Base-by-base conservation (phyloP, 257 asterid genomes). In the Primulina eburnea region DNA sequence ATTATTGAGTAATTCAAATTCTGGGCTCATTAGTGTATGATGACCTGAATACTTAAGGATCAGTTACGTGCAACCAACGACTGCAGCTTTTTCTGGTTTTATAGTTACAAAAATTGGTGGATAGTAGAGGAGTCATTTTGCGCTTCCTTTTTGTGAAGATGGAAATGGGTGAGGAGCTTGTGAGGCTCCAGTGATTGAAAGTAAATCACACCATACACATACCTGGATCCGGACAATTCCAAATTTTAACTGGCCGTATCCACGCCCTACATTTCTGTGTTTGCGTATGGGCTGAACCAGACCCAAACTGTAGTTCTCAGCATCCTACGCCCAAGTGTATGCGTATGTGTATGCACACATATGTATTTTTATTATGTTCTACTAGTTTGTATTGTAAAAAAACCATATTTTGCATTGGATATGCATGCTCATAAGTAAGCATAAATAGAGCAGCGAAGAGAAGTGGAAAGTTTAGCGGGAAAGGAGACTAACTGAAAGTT, bases 11-110 rank as follows among this genome's bases (percentile, higher is more conserved):
- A 18, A 34, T 24, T 70, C 71, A 14, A 55, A 50, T 47, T 65
- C 38, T 37, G 30, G 55, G 71, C 57, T 65, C 5, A 47, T 55
- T 3, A 38, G 64, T 52, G 57, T 72, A 38, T 37, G 18, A 63
- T 71, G 24, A 47, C 11, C 16, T 7, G 60, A 28, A 63, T 56
- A 70, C 64, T 63, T 47, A 20, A 38, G 40, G 8, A 62, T 30
- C 60, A 24, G 40, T 67, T 65, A 59, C 63, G 40, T 60, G n/a
- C 57, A 5, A 16, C 26, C 61, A 55, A 11, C 16, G 38, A 7
- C 10, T 16, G 18, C 60, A 29, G 40, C 35, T 9, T n/a, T 14
- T 4, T 60, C 68, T 47, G 57, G 34, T 14, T 67, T 14, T 16
- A 47, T 14, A 47, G 20, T 14, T 16, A 47, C 56, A 14, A 47